A percentile compares a stretch with the other conserved stretches of the same genome.
Conservation (phyloP, 345 rosid genomes). For the Eucalyptus erythrocorys region DNA sequence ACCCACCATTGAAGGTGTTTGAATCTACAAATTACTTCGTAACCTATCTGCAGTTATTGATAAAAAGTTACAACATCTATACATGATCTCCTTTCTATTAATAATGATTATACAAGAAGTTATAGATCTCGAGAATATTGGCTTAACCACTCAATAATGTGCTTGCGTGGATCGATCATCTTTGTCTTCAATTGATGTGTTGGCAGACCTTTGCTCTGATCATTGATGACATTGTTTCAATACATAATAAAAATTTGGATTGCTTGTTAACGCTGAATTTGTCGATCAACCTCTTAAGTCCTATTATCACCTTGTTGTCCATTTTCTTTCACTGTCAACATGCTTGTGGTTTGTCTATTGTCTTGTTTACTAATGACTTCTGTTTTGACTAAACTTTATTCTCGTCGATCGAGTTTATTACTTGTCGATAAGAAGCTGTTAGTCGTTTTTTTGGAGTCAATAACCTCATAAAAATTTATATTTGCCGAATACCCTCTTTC, state of each 20-base stretch:
- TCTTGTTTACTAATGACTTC: neutral
- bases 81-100: neutral
- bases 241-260: neutral
- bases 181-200: neutral
- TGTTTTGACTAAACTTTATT: neutral
- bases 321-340: neutral
- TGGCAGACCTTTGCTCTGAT: neutral
- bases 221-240: neutral
- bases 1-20: neutral
- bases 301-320: neutral
- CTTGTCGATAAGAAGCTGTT: neutral
- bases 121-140: too few relatives aligned
- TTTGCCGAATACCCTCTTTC: neutral
- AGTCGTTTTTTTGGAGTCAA: neutral
- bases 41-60: neutral
- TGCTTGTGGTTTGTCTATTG: neutral
- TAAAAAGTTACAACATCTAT: neutral
- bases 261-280: neutral
- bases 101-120: neutral
- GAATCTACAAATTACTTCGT: neutral
- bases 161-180: neutral
- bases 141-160: neutral
- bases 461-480: neutral
- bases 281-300: neutral
- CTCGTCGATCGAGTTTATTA: neutral